Evolutionary conservation across 129 eudicot genomes (phyloP).

Genomic region (Saposhnikovia divaricata): DNA sequence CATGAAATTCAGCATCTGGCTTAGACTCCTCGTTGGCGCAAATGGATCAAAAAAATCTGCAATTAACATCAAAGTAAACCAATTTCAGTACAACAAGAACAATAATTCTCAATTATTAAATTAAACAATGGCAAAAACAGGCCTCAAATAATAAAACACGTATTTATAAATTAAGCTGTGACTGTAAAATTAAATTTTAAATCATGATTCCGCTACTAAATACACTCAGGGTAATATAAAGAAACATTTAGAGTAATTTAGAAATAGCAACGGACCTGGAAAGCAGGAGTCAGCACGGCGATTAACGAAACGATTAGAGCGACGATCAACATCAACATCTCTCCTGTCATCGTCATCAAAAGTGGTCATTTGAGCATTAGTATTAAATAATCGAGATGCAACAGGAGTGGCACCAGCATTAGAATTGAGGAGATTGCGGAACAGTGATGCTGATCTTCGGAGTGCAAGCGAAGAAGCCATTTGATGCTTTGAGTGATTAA

Average conservation of each 20-base stretch:
- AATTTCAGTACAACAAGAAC: neutral
- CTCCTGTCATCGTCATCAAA: neutral
- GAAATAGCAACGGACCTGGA: neutral
- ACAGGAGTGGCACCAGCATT: neutral
- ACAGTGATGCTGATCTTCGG: neutral
- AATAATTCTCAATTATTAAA: too few species aligned
- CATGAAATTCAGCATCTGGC: conserved; percentile 60
- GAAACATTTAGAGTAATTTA: neutral
- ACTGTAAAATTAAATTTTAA: too few species aligned
- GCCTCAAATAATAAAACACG: too few species aligned
- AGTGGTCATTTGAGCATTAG: neutral
- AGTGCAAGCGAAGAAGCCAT: conserved; percentile 7
- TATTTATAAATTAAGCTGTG: too few species aligned
- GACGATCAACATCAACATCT: neutral
- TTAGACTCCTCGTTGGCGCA: conserved; percentile 45
- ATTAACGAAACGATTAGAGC: neutral
- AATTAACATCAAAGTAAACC: neutral
- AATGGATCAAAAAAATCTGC: conserved; percentile 53
- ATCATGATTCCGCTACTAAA: neutral
- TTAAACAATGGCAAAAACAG: too few species aligned
- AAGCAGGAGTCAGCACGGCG: neutral
- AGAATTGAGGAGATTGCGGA: conserved; percentile 5
- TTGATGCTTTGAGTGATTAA: neutral
- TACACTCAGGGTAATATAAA: too few species aligned
- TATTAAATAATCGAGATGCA: neutral